A percentile compares a stretch with the other conserved stretches of the same genome.
Conservation (phyloP, 2,329 filamentous ascomycete species). For the Teratosphaeriaceae sp. region DNA sequence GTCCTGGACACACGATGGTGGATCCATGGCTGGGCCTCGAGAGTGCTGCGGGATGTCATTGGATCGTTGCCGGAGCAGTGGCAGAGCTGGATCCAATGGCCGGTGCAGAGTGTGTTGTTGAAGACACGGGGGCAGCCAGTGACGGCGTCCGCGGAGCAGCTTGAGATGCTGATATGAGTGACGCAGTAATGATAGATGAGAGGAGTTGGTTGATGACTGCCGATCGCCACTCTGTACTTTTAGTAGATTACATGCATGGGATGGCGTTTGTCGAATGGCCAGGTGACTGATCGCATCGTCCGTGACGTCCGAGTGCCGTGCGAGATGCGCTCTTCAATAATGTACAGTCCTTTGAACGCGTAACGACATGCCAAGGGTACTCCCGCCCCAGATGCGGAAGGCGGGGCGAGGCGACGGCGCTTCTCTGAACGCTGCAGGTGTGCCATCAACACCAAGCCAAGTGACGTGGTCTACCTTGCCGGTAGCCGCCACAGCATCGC, state of each 20-base stretch:
- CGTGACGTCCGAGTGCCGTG: no score
- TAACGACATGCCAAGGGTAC: no score
- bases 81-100: constrained; percentile 27
- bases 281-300: no score
- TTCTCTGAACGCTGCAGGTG: no score
- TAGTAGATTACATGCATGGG: background rate
- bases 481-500: no score
- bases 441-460: no score
- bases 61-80: constrained; percentile 19
- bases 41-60: constrained; percentile 21
- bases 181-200: background rate
- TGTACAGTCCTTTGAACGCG: no score
- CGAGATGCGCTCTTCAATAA: no score
- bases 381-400: no score
- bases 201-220: background rate
- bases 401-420: no score
- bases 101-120: constrained; percentile 18
- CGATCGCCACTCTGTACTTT: constrained; percentile 1
- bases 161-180: constrained; percentile 2
- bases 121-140: background rate
- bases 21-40: constrained; percentile 20
- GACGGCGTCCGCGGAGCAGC: background rate
- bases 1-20: constrained; percentile 24
- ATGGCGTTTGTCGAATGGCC: background rate
- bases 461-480: no score